phyloP scores from a whole-genome alignment of 805 yeast genomes.

The Cephaloascus albidus region DNA sequence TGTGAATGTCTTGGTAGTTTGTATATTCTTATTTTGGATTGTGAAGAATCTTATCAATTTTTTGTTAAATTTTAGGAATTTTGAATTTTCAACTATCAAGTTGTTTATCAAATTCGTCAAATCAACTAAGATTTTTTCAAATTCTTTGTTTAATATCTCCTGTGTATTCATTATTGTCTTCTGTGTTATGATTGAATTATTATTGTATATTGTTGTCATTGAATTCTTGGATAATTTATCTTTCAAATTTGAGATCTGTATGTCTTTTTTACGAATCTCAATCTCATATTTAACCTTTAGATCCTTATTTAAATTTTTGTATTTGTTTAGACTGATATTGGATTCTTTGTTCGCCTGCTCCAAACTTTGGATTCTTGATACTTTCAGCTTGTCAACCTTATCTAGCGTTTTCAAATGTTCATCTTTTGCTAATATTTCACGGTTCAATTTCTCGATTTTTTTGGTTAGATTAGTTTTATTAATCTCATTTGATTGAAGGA shows the following conservation, averaged over 20 bases:
- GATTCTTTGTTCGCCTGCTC: not conserved
- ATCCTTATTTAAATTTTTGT: conserved; percentile 19
- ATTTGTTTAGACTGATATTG: conserved; percentile 10
- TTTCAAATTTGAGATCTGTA: conserved; percentile 22
- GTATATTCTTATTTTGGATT: not conserved
- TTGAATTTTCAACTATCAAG: conserved; percentile 24
- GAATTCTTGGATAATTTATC: conserved; percentile 21
- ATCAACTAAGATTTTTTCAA: conserved; percentile 21
- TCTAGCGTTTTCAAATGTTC: not conserved
- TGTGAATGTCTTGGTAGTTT: not conserved
- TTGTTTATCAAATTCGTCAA: conserved; percentile 24
- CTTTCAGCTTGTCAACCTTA: not conserved
- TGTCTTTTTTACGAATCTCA: conserved; percentile 21
- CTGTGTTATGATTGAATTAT: conserved; percentile 8
- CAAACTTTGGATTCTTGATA: not conserved
- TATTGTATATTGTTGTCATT: conserved; percentile 12
- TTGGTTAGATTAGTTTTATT: conserved; percentile 8
- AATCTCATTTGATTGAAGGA: conserved; percentile 9
- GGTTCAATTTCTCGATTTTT: conserved; percentile 13
- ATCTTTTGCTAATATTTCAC: conserved; percentile 5
- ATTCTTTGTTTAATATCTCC: conserved; percentile 13
- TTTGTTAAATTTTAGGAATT: conserved; percentile 21
- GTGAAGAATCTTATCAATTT: conserved; percentile 17
- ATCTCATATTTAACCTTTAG: conserved; percentile 22
- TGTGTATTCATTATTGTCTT: not conserved